Base-by-base conservation (phyloP, 345 rosid species). In the Acer yangbiense region DNA sequence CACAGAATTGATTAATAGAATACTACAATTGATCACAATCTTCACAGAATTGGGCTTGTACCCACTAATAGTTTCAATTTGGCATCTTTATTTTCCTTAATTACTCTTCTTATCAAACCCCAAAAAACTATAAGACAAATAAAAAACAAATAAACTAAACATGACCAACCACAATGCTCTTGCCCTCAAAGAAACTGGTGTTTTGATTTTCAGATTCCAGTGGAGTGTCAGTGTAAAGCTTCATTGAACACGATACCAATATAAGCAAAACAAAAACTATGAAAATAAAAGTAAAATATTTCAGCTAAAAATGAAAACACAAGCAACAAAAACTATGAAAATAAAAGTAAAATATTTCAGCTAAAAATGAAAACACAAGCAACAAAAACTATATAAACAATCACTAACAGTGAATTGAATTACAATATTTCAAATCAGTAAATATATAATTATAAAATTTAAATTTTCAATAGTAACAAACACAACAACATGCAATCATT, bases 221-320 rank as follows among this genome's bases (percentile, higher is more conserved):
- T 35, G 82, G 76, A 62, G 39, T 32, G 81, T 74, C 39, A 50
- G 88, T 70, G 88, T 82, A 82, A 85, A 80, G 65, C 97, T 85
- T 84, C 83, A 68, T 25, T 60, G 77, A 62, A 75, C 65, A 58
- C 62, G 41, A 35, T 54, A 71, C 41, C 6, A 78, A 23, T 21
- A 71, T 64, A 61, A 75, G 12, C 25, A 32, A 68, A 29, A 20
- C 27, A 14, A 27, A 35, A 21, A 39, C 13, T 35, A 35, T 35
- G 39, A 58, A 16, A 27, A 11, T 23, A 14, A 41, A 10, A 64
- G 55, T 69, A 61, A 10, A 46, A 44, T 44, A 9, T 44, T 44
- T 44, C 50, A 44, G 39, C 39, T 4, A 10, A 10, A 46, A 46
- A 35, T 35, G 39, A 46, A 46, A 9, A 43, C 46, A 43, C 46